These are phyloP conservation scores for Ensete glaucum DNA, from an alignment of 176 grass and related monocot species.

Conservation along the genomic window DNA sequence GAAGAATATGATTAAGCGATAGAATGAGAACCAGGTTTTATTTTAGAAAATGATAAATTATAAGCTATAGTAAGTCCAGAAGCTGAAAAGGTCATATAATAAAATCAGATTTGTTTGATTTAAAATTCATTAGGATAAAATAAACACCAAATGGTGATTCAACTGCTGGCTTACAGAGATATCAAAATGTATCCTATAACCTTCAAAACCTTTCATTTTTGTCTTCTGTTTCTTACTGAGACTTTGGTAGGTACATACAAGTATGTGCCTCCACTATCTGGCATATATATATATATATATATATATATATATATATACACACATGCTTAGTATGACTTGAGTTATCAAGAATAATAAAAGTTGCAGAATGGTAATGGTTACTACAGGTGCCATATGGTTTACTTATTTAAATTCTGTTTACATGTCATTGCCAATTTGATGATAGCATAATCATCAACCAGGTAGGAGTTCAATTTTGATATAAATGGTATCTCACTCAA, in stretches of 20 bases:
- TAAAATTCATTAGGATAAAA: neutral
- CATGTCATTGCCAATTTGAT: neutral
- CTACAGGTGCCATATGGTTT: neutral
- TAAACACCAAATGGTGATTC: neutral
- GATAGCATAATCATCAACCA: too few relatives aligned
- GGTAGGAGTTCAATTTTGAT: neutral
- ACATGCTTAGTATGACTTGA: neutral
- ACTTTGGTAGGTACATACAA: too few relatives aligned
- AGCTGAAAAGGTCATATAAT: neutral
- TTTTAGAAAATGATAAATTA: neutral
- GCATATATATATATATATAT: too few relatives aligned
- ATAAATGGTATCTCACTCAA: neutral
- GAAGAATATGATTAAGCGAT: slow-evolving; percentile 17
- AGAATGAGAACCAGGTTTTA: neutral
- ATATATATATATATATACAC: too few relatives aligned
- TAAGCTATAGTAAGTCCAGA: neutral
- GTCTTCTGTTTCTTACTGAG: too few relatives aligned
- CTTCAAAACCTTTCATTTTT: neutral
- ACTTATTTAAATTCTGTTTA: neutral
- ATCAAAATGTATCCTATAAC: neutral
- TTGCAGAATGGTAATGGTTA: neutral
- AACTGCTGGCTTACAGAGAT: neutral
- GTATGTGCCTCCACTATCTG: too few relatives aligned
- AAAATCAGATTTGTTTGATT: slow-evolving; percentile 1
- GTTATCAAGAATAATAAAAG: neutral